Evolutionary conservation across 331 rosid genomes (phyloP), one percentile per base, ranked within the genome.

Genomic region (Quercus phellos): DNA sequence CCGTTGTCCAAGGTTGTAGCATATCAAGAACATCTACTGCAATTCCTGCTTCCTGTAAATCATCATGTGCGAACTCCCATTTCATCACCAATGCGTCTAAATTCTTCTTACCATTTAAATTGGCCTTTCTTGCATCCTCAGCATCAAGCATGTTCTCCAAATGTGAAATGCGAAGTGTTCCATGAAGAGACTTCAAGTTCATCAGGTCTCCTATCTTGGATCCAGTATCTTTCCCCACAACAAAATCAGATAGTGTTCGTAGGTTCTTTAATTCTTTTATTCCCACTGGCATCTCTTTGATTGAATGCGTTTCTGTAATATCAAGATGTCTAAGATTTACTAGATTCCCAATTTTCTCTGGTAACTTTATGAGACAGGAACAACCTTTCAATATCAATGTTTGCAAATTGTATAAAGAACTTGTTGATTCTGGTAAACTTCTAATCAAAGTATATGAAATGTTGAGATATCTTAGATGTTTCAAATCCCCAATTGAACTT

Each of bases 151-250:
- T 74, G 42, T 74, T 53, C 27, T 81, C 70, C 43, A 81, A 59
- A 21, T 63, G 51, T 29, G 53, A 81, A 66, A 81, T 72, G 5
- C 17, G 2, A 38, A 81, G 70, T 2, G 43, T 55, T 55, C 81
- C 75, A 38, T 12, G 42, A 43, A 77, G 73, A 64, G 66, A 53
- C n/a, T 14, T n/a, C 51, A 77, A 35, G 5, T 42, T 35, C 1
- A 56, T 27, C 0, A 82, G n/a, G 10, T 55, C 79, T 14, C 22
- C 26, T 5, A 82, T 38, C 12, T 38, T 38, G 46, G 46, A 38
- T 38, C 46, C 46, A 38, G 12, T 38, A 8, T 8, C 46, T 38
- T 38, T 38, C 46, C 46, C 46, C 11, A 38, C 46, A 38, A 38
- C 46, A 38, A 38, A 38, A 38, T 38, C 46, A 38, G 46, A 38